Conservation (phyloP, 768 basidiomycete genomes). For the Suillus sp. region DNA sequence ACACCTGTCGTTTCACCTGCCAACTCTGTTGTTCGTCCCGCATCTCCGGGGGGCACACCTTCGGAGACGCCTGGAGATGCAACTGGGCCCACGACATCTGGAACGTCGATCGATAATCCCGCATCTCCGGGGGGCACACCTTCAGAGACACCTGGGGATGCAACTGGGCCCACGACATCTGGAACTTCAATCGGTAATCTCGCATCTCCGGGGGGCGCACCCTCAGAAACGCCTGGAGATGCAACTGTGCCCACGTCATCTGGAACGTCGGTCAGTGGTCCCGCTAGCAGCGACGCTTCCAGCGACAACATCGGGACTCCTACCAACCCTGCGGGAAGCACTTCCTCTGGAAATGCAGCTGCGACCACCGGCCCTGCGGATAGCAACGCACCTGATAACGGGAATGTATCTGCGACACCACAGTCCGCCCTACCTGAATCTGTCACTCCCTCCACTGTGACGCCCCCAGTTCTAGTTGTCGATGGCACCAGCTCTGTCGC, state of each 20-base stretch:
- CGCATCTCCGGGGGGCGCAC: neutral
- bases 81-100: neutral
- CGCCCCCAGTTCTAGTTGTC: neutral
- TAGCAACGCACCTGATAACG: neutral
- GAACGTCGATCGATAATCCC: neutral
- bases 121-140: conserved; percentile 1
- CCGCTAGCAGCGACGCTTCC: neutral
- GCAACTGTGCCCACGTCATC: neutral
- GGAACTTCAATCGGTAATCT: neutral
- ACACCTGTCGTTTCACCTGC: conserved; percentile 7
- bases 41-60: conserved; percentile 1
- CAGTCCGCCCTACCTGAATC: neutral
- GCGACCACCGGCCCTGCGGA: neutral
- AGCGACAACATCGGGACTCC: neutral
- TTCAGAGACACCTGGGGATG: neutral
- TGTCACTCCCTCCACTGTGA: neutral
- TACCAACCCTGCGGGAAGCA: neutral
- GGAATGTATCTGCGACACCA: neutral
- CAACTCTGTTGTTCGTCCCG: conserved; percentile 1
- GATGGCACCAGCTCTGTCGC: neutral
- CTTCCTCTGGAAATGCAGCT: neutral
- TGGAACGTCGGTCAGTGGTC: neutral
- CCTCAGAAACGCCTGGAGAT: neutral
- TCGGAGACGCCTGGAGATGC: neutral
- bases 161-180: neutral